Evolutionary conservation across 768 basidiomycete species (phyloP), one percentile per base, ranked within the genome.

Genomic region (Kwoniella sp.): DNA sequence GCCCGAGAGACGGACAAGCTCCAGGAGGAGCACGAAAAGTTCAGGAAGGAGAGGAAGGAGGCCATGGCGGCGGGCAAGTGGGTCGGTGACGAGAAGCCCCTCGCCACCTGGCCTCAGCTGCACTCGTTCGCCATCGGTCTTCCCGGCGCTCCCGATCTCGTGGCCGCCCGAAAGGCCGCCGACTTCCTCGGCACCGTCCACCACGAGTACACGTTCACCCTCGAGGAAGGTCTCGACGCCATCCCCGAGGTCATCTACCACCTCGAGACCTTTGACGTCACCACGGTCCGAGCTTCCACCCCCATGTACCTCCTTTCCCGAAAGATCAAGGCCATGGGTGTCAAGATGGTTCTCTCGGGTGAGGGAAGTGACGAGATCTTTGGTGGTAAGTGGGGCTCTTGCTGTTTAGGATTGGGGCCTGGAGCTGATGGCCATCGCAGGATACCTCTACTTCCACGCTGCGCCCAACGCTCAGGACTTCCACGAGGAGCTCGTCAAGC

Each of bases 251-350:
- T 98, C 54, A 95, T 99, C 60, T 86, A 96, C 75, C 93, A 98
- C 70, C 83, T 99, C 29, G 95, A 99, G 77, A 98, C 95, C 1
- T 98, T 89, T 76, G 95, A 99, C 73, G 95, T 99, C 51, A 99
- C 95, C 25, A 99, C 95, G 32, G 89, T 96, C 42, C 86, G 95
- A 41, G 95, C 95, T 8, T 89, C 87, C 65, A 96, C 92, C 3
- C 95, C 95, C 2, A 99, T 99, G 95, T 98, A 98, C 76, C 84
- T 99, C 25, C 83, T 99, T 54, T 89, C 87, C 71, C 82, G 95
- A 42, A 98, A 99, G 78, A 92, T 99, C 78, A 99, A 98, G 78
- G 93, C 95, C 3, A 96, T 90, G 88, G 95, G 95, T 52, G 95
- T 99, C 46, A 99, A 99, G 78, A 99, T 99, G 95, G 95, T 99